Percentiles rank a stretch among this genome's conserved stretches.
These are phyloP conservation scores for Trichoderma asperellum DNA, from an alignment of 2,329 filamentous ascomycete genomes.

Conservation along the genomic window DNA sequence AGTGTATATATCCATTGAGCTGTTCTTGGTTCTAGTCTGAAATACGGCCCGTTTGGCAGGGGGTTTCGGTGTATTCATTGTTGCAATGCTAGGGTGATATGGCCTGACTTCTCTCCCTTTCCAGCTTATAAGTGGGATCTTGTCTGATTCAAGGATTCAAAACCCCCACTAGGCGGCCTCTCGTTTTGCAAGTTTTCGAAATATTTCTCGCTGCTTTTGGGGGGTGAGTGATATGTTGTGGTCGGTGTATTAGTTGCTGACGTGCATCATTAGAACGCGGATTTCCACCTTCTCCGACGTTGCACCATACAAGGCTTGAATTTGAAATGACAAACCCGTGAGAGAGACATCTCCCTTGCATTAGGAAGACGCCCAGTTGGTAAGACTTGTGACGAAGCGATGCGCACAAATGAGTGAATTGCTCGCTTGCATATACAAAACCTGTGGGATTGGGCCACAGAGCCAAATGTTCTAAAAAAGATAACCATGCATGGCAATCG, in stretches of 20 bases:
- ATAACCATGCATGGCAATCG: background rate
- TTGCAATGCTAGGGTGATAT: background rate
- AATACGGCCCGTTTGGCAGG: slow-evolving; percentile 1
- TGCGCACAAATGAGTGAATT: background rate
- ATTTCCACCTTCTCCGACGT: background rate
- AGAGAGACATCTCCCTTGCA: background rate
- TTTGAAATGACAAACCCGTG: background rate
- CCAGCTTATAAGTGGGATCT: background rate
- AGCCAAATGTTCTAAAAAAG: background rate
- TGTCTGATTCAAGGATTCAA: background rate
- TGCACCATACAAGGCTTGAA: background rate
- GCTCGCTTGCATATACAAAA: background rate
- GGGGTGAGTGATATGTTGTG: background rate
- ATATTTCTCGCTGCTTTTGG: background rate
- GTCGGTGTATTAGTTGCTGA: background rate
- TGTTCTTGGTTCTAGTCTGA: background rate
- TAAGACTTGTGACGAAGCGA: background rate
- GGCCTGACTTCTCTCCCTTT: background rate
- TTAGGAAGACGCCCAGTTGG: background rate
- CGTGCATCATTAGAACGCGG: background rate
- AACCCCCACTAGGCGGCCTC: background rate
- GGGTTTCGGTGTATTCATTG: background rate
- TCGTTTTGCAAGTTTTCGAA: background rate
- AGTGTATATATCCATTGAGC: slow-evolving; percentile 1
- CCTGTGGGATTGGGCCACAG: background rate